A percentile compares a stretch with the other conserved stretches of the same genome.
Conservation (phyloP, 2,329 filamentous ascomycete genomes). For the Pestalotiopsis sp. region DNA sequence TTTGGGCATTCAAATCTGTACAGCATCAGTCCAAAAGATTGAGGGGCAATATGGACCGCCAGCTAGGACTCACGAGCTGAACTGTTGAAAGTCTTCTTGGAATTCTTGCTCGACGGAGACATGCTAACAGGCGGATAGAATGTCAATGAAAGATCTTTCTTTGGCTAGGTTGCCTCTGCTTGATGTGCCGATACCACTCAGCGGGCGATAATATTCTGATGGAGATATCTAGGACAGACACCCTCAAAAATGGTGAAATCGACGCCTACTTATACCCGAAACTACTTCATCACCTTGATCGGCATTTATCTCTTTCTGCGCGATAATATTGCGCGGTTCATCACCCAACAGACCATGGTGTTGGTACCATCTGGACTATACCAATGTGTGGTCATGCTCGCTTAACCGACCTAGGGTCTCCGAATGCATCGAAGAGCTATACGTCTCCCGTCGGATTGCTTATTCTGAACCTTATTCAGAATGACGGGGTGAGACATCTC, state of each 20-base stretch:
- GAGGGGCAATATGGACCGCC: slow-evolving; percentile 34
- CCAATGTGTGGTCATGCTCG: not conserved
- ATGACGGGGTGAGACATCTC: not conserved
- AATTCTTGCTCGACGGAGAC: not conserved
- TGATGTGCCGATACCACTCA: not conserved
- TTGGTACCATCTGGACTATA: not conserved
- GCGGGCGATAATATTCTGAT: not conserved
- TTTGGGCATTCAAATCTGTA: not conserved
- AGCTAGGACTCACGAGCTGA: not conserved
- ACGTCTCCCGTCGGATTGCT: not conserved
- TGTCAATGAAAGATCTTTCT: not conserved
- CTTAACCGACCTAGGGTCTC: not conserved
- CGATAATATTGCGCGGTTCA: not conserved
- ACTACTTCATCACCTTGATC: not conserved
- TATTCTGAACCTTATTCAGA: not conserved
- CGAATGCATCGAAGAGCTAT: not conserved
- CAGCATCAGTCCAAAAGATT: not conserved
- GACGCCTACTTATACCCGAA: not conserved
- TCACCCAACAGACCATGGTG: not conserved
- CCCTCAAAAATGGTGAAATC: not conserved
- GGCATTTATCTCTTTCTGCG: not conserved
- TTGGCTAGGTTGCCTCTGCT: not conserved
- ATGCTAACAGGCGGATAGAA: not conserved
- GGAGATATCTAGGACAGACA: not conserved
- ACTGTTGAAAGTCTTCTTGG: slow-evolving; percentile 24